Percentiles rank a stretch among this genome's conserved stretches.
Conservation (phyloP, 805 yeast species). For the Ogataea philodendri region DNA sequence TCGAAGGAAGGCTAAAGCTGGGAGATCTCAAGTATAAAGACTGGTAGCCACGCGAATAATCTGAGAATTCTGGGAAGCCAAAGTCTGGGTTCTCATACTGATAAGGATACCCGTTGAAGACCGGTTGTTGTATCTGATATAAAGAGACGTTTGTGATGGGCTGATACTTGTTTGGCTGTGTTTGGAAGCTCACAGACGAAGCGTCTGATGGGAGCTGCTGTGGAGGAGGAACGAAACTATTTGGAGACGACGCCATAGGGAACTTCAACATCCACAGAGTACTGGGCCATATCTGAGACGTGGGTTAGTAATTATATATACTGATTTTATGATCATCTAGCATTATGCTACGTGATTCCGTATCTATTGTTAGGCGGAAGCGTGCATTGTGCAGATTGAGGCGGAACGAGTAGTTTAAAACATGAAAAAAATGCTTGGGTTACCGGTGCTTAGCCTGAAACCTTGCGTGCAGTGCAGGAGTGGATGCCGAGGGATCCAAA, state of each 20-base stretch:
- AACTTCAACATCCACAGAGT: conserved; percentile 3
- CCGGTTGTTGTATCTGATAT: conserved; percentile 1
- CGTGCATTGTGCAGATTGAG: conserved; percentile 1
- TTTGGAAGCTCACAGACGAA: not conserved
- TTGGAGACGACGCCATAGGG: conserved; percentile 2
- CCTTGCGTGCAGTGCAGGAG: too few relatives aligned
- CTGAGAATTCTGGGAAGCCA: not conserved
- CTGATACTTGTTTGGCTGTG: conserved; percentile 1
- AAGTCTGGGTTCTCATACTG: not conserved
- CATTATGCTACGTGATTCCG: too few relatives aligned
- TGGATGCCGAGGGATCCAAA: too few relatives aligned
- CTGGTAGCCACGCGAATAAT: too few relatives aligned
- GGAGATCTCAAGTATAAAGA: too few relatives aligned
- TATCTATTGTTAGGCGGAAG: not conserved
- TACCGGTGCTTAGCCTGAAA: too few relatives aligned
- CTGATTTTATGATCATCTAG: too few relatives aligned
- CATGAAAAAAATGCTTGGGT: not conserved
- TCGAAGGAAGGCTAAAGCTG: not conserved
- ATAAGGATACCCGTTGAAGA: not conserved
- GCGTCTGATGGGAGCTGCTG: too few relatives aligned
- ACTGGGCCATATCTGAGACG: too few relatives aligned
- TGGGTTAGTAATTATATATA: too few relatives aligned
- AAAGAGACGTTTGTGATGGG: not conserved
- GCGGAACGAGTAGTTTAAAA: not conserved
- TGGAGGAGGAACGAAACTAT: not conserved